Conservation (phyloP, 495 filamentous ascomycete genomes). For the Penicillium pancosmium region DNA sequence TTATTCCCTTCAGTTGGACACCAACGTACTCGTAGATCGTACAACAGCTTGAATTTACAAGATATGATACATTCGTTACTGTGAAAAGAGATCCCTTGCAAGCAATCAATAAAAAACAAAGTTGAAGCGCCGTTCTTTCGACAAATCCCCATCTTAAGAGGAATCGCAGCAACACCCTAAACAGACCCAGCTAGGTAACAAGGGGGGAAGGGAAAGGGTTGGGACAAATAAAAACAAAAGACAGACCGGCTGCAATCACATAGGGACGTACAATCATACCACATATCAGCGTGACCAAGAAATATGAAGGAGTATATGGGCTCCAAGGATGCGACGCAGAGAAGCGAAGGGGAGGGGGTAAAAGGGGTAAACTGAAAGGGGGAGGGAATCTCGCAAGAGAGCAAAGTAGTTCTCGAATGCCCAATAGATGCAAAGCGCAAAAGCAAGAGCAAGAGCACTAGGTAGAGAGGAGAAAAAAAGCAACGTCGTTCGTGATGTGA, state of each 20-base stretch:
- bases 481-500: background rate
- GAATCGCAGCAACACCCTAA: constrained; percentile 13
- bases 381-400: background rate
- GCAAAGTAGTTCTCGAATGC: background rate
- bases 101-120: background rate
- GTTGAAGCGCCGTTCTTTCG: constrained; percentile 1
- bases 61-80: background rate
- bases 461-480: background rate
- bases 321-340: background rate
- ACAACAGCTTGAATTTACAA: background rate
- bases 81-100: background rate
- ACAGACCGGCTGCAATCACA: constrained; percentile 26
- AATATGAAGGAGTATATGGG: constrained; percentile 1
- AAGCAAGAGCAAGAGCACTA: background rate
- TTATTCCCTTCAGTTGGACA: no score
- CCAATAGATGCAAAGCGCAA: background rate
- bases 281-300: constrained; percentile 27
- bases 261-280: constrained; percentile 29
- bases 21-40: background rate
- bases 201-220: background rate
- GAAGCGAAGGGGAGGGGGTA: background rate
- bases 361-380: background rate
- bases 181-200: constrained; percentile 6
- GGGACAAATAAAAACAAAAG: constrained; percentile 2
- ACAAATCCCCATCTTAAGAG: background rate